Conservation (phyloP, 2,329 filamentous ascomycete genomes). For the Mollisia scopiformis region DNA sequence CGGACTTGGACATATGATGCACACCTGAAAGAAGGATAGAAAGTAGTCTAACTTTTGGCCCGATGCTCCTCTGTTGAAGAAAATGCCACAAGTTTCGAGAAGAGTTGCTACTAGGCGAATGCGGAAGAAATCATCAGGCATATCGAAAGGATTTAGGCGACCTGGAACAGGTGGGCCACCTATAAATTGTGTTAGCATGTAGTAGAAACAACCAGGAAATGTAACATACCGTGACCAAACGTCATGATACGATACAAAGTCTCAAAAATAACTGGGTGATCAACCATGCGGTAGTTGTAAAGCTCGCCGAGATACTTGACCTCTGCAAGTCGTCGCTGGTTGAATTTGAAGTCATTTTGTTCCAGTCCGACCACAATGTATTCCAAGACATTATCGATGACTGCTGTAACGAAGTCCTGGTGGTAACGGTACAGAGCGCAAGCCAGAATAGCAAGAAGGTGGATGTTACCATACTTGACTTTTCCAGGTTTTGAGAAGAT, state of each 20-base stretch:
- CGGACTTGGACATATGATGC: background rate
- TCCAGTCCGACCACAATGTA: constrained; percentile 87
- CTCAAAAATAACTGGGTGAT: constrained; percentile 94
- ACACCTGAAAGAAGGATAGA: constrained; percentile 86
- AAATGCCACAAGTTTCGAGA: constrained; percentile 93
- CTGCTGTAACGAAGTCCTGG: constrained; percentile 84
- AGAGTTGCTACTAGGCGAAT: constrained; percentile 88
- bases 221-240: constrained; percentile 70
- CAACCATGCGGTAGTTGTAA: constrained; percentile 96
- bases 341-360: constrained; percentile 96
- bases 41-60: constrained; percentile 99
- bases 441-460: constrained; percentile 87
- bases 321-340: constrained; percentile 91
- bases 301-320: constrained; percentile 96
- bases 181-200: constrained; percentile 33
- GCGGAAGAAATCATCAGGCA: constrained; percentile 94
- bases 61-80: constrained; percentile 89
- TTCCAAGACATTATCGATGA: constrained; percentile 91
- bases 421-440: constrained; percentile 91
- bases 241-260: constrained; percentile 92
- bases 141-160: constrained; percentile 75
- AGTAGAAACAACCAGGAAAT: constrained; percentile 41
- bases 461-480: constrained; percentile 96
- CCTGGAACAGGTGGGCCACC: constrained; percentile 82
- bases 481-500: constrained; percentile 96